Evolutionary conservation across 2,329 filamentous ascomycete species (phyloP).

Genomic region (Colletotrichum cereale): DNA sequence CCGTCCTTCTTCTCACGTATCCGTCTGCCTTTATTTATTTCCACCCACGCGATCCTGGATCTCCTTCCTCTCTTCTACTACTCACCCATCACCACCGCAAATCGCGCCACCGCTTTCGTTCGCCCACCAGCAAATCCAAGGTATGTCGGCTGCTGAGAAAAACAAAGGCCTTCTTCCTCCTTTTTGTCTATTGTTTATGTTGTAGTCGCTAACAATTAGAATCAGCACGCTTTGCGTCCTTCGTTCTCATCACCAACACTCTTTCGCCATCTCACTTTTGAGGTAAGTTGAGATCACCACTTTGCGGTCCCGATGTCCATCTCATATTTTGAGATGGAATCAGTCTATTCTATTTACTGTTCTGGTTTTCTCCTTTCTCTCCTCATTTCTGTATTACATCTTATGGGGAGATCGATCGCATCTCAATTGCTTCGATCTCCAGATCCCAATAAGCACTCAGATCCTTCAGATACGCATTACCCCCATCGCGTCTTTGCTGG

Average conservation of each 20-base stretch:
- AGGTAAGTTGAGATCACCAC: constrained; percentile 15
- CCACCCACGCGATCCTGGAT: background rate
- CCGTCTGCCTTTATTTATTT: background rate
- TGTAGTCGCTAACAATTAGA: background rate
- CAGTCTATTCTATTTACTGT: background rate
- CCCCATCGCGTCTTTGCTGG: background rate
- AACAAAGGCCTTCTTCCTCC: background rate
- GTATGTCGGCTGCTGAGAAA: background rate
- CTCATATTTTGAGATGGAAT: background rate
- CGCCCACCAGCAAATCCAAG: constrained; percentile 1
- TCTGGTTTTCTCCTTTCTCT: background rate
- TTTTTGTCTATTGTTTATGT: background rate
- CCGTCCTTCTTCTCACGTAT: background rate
- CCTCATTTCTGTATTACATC: no score
- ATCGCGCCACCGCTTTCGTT: constrained; percentile 21
- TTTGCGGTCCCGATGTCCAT: background rate
- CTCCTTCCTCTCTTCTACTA: constrained; percentile 5
- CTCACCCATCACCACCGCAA: constrained; percentile 4
- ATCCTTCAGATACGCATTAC: background rate
- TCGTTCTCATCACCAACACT: constrained; percentile 19
- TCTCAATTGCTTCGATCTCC: background rate
- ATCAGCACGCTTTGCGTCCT: constrained; percentile 15
- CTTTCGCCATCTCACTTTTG: background rate
- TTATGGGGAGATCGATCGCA: background rate
- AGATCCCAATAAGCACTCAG: background rate